A percentile compares a stretch with the other conserved stretches of the same genome.
Conservation (phyloP, 2,329 filamentous ascomycete species). For the Fusarium sp. region DNA sequence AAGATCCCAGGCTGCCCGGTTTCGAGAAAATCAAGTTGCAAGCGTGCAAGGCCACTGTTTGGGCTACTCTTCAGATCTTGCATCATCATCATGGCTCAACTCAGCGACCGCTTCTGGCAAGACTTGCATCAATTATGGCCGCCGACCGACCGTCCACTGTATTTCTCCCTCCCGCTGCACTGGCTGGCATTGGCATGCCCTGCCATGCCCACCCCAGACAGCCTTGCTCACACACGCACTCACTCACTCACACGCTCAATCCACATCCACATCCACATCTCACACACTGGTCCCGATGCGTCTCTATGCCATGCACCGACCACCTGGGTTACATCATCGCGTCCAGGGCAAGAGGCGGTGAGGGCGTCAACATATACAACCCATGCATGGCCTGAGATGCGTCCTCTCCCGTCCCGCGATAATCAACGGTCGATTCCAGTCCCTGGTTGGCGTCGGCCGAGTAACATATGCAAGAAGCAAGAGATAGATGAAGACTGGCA, state of each 20-base stretch:
- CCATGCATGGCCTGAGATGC: conserved; percentile 35
- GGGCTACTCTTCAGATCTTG: conserved; percentile 8
- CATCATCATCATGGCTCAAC: conserved; percentile 24
- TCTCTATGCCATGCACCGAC: conserved; percentile 35
- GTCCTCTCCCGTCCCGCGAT: conserved; percentile 33
- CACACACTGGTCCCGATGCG: conserved; percentile 32
- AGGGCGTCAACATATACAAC: conserved; percentile 32
- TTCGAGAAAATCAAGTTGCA: background rate
- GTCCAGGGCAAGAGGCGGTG: conserved; percentile 41
- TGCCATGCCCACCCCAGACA: conserved; percentile 17
- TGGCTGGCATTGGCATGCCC: conserved; percentile 3
- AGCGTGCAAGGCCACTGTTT: background rate
- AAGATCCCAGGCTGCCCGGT: background rate
- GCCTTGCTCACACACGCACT: conserved; percentile 11
- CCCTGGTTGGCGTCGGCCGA: conserved; percentile 36
- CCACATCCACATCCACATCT: conserved; percentile 21
- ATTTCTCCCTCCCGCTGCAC: conserved; percentile 14
- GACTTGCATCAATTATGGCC: background rate
- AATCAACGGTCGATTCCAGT: conserved; percentile 28
- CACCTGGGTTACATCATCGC: conserved; percentile 42
- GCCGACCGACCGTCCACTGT: conserved; percentile 23
- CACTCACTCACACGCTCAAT: background rate
- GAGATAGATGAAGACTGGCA: conserved; percentile 15
- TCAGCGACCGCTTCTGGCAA: background rate
- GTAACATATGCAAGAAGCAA: conserved; percentile 32